These are phyloP conservation scores for Fusarium chaquense DNA, from an alignment of 2,329 filamentous ascomycete species.

Conservation along the genomic window DNA sequence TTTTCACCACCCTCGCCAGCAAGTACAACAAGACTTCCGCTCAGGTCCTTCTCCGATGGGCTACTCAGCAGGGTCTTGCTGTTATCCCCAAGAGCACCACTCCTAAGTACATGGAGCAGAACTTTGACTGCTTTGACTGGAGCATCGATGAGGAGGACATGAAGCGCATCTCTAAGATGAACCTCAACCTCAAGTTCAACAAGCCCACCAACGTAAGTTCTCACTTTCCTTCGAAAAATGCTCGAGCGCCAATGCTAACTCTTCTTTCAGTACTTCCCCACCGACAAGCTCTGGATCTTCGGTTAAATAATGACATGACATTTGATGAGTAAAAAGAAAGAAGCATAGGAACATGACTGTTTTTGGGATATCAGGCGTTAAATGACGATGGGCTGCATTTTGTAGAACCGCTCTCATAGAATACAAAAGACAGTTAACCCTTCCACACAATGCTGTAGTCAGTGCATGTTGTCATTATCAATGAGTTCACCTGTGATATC, in stretches of 20 bases:
- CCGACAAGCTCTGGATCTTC: conserved; percentile 69
- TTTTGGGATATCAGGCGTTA: conserved; percentile 49
- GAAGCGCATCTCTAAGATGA: conserved; percentile 72
- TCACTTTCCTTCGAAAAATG: no score
- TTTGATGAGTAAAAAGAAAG: conserved; percentile 39
- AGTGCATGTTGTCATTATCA: not conserved
- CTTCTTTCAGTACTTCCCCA: conserved; percentile 64
- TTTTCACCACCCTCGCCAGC: conserved; percentile 72
- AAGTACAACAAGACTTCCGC: conserved; percentile 80
- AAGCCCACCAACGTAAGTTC: conserved; percentile 76
- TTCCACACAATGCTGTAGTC: conserved; percentile 2
- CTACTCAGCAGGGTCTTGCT: conserved; percentile 83
- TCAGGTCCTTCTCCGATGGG: conserved; percentile 88
- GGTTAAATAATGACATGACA: conserved; percentile 55
- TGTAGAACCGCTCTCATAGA: conserved; percentile 42
- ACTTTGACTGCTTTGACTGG: conserved; percentile 75
- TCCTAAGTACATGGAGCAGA: conserved; percentile 67
- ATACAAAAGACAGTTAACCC: conserved; percentile 45
- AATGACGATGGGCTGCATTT: conserved; percentile 42
- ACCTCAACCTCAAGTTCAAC: conserved; percentile 79
- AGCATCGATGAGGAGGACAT: conserved; percentile 75
- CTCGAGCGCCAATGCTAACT: conserved; percentile 18
- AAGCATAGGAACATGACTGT: conserved; percentile 35
- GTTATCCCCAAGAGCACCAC: conserved; percentile 84
- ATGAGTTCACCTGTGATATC: not conserved